Conservation (phyloP, 2,329 filamentous ascomycete genomes). For the Aspergillus quadricinctus region DNA sequence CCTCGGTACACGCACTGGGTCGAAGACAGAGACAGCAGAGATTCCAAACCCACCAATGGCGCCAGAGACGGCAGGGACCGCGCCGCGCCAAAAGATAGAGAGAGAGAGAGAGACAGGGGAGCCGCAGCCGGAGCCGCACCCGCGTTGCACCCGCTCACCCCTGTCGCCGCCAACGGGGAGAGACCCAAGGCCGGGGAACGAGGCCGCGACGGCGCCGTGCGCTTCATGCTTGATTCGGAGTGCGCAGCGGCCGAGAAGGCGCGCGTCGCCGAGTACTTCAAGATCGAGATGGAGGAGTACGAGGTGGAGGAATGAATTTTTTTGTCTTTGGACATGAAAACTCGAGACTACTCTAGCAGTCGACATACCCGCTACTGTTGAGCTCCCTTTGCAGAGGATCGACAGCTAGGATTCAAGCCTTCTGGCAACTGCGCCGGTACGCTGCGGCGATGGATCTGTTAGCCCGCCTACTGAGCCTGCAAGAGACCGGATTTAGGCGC, state of each 20-base stretch:
- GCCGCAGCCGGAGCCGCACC: constrained; percentile 6
- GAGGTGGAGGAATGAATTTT: constrained; percentile 34
- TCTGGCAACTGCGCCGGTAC: neutral
- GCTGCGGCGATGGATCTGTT: neutral
- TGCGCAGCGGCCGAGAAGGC: constrained; percentile 68
- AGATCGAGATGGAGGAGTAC: constrained; percentile 68
- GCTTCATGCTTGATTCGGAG: constrained; percentile 82
- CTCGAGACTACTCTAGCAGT: neutral
- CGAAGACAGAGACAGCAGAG: constrained; percentile 29
- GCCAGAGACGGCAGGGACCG: constrained; percentile 16
- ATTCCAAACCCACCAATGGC: constrained; percentile 14
- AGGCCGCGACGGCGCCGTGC: constrained; percentile 67
- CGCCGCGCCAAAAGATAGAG: constrained; percentile 10
- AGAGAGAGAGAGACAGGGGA: constrained; percentile 1
- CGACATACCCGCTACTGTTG: neutral
- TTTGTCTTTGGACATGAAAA: neutral
- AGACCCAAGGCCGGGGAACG: constrained; percentile 41
- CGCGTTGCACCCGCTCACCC: constrained; percentile 40
- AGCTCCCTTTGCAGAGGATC: neutral
- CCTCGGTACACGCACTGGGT: constrained; percentile 60
- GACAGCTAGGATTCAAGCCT: neutral
- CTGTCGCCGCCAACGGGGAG: constrained; percentile 42
- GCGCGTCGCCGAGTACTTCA: constrained; percentile 64
- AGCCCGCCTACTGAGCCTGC: neutral
- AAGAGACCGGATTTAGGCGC: neutral